phyloP scores from a whole-genome alignment of 2,329 filamentous ascomycete genomes.

The Berkeleyomyces basicola region DNA sequence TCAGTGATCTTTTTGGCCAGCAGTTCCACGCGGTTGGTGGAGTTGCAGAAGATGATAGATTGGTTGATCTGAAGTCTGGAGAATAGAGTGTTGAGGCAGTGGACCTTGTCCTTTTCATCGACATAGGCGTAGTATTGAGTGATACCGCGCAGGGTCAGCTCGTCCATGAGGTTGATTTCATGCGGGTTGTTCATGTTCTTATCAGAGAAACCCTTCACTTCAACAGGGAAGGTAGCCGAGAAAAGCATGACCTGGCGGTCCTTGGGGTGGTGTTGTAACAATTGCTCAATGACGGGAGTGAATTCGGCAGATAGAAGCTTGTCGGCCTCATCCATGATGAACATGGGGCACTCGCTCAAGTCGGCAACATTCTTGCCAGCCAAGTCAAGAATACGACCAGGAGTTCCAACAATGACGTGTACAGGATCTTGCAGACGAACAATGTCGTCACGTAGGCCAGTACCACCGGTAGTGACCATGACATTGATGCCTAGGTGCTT shows the following conservation, averaged over 20 bases:
- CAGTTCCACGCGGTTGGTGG: constrained; percentile 92
- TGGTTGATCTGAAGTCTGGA: constrained; percentile 99
- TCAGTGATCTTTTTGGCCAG: constrained; percentile 99
- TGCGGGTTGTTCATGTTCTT: constrained; percentile 95
- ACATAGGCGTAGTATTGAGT: constrained; percentile 99
- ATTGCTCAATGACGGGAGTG: constrained; percentile 90
- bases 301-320: constrained; percentile 95
- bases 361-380: constrained; percentile 94
- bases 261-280: constrained; percentile 88
- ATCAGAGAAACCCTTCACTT: constrained; percentile 95
- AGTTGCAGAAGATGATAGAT: constrained; percentile 99
- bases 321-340: constrained; percentile 99
- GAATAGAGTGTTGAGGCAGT: constrained; percentile 96
- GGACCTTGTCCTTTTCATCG: constrained; percentile 97
- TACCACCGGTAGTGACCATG: constrained; percentile 98
- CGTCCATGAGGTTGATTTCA: constrained; percentile 99
- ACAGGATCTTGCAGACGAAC: constrained; percentile 85
- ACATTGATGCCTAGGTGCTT: constrained; percentile 96
- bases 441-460: constrained; percentile 89
- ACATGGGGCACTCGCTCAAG: constrained; percentile 88
- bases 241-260: constrained; percentile 99
- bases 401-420: constrained; percentile 94
- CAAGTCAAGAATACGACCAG: constrained; percentile 87
- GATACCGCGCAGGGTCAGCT: constrained; percentile 91
- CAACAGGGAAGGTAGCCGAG: constrained; percentile 91